Evolutionary conservation across 148 eudicot species (phyloP).

Genomic region (Rhododendron vialii): DNA sequence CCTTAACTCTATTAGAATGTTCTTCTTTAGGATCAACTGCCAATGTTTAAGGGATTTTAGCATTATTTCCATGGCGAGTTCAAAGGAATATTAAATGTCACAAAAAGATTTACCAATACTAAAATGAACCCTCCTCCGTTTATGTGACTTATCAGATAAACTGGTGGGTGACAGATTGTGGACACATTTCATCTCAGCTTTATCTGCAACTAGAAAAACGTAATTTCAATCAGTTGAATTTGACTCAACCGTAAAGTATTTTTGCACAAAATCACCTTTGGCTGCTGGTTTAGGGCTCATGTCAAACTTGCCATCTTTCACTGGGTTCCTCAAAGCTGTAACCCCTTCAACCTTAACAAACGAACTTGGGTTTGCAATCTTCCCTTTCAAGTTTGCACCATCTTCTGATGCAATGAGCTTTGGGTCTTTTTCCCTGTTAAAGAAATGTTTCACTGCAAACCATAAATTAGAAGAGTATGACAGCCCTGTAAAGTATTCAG

Average conservation of each 20-base stretch:
- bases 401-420: background rate
- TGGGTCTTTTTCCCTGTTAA: constrained; percentile 15
- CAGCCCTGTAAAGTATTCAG: background rate
- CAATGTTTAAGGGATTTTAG: background rate
- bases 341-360: constrained; percentile 10
- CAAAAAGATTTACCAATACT: constrained; percentile 2
- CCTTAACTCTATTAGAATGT: background rate
- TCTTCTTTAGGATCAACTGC: background rate
- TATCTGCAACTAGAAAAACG: background rate
- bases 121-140: constrained; percentile 14
- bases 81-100: background rate
- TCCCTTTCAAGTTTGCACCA: constrained; percentile 6
- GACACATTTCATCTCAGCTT: background rate
- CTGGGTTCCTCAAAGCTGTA: background rate
- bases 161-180: background rate
- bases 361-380: background rate
- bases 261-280: background rate
- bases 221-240: background rate
- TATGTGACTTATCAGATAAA: constrained; percentile 5
- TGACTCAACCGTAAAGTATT: background rate
- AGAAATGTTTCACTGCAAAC: constrained; percentile 26
- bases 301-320: constrained; percentile 6
- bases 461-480: background rate
- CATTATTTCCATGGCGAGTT: background rate
- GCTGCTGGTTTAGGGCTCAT: background rate